Base-by-base conservation (phyloP, 768 basidiomycete species). In the Russula compacta region DNA sequence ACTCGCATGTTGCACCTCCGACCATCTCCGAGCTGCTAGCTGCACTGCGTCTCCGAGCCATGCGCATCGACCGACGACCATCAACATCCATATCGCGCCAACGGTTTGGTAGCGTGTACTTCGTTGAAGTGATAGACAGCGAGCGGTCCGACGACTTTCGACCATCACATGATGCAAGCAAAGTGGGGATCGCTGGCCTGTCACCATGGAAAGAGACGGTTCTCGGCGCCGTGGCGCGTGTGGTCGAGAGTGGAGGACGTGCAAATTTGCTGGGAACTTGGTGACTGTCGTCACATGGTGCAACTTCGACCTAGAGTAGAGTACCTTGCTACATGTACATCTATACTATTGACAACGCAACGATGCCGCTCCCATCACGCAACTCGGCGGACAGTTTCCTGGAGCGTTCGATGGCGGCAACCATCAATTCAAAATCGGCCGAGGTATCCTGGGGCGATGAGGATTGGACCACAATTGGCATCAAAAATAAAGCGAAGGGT, bases 51-150 rank as follows among this genome's bases (percentile, higher is more conserved):
- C 68, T 85, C 51, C 66, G 70, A 15, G 71, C 81, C 21, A 70
- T 72, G 15, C 81, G 84, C 7, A 77, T 91, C 42, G 87, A 89
- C 68, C 78, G 88, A 35, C 78, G 87, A 55, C 88, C 89, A 1
- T 78, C 80, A 11, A 59, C 6, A 12, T 35, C 50, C 1, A 53
- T 76, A 14, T 69, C 70, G 3, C 68, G 70, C 32, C 62, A 67
- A 19, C 81, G 79, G 4, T 87, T 88, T 67, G 74, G 78, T 33
- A 77, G 81, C 69, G 72, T 81, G 32, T 89, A 90, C 68, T 83
- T 89, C 60, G 69, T 86, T 11, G 89, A 90, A 71, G 72, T 87
- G 15, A 72, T 69, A 39, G 68, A 72, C 24, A 57, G 51, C 24
- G 57, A 55, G 21, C 35, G 38, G 12, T 53, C 50, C 4, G 46